Conservation (phyloP, 2,329 filamentous ascomycete species). For the Claviceps sp. region DNA sequence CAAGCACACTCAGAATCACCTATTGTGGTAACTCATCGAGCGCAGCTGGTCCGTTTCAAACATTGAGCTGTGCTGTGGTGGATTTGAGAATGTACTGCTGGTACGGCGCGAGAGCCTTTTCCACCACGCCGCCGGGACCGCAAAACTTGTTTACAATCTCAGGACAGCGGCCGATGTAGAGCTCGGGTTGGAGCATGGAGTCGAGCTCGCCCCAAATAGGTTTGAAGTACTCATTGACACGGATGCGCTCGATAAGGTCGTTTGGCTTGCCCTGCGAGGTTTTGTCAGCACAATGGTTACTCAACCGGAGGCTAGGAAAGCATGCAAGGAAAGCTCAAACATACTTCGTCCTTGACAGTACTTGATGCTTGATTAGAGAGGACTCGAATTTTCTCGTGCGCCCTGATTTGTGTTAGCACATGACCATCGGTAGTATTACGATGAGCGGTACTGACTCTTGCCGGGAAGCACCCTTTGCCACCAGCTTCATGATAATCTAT, state of each 20-base stretch:
- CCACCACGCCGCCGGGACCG: conserved; percentile 24
- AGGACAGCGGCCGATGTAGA: conserved; percentile 32
- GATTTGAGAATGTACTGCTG: conserved; percentile 17
- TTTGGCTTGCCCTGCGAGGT: conserved; percentile 48
- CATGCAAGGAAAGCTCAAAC: neutral
- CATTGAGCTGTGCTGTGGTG: conserved; percentile 5
- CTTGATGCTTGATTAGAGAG: conserved; percentile 62
- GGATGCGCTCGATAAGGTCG: conserved; percentile 70
- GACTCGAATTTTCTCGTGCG: conserved; percentile 78
- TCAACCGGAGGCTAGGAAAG: neutral
- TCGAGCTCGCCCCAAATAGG: conserved; percentile 59
- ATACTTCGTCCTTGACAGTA: conserved; percentile 35
- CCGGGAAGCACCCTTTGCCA: conserved; percentile 54
- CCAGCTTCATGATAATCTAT: conserved; percentile 62
- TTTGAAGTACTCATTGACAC: conserved; percentile 58
- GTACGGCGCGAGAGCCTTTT: conserved; percentile 26
- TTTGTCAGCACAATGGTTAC: neutral
- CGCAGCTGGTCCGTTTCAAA: neutral
- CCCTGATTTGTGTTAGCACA: conserved; percentile 16
- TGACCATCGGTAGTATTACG: neutral
- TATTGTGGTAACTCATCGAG: neutral
- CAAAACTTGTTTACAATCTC: conserved; percentile 33
- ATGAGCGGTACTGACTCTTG: conserved; percentile 38
- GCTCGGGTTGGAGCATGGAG: conserved; percentile 47
- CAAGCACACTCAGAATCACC: too few species aligned